A percentile compares a stretch with the other conserved stretches of the same genome.
Evolutionary conservation across 129 eudicot genomes (phyloP).

Genomic region (Solidago caesia): DNA sequence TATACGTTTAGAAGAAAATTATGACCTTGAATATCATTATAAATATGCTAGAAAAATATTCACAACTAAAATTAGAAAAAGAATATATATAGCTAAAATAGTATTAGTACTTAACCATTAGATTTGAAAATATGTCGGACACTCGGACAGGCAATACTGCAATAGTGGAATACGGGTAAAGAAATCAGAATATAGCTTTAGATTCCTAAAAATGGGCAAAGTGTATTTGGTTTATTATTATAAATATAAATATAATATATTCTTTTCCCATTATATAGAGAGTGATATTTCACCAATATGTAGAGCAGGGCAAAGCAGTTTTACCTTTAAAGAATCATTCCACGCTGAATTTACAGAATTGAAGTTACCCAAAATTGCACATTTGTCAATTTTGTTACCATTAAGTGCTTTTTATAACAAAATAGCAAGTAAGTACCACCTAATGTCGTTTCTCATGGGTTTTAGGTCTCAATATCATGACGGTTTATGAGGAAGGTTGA

Average conservation of each 20-base stretch:
- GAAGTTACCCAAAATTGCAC: constrained; percentile 14
- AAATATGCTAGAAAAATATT: too few relatives aligned
- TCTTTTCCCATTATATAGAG: constrained; percentile 10
- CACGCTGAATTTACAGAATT: constrained; percentile 11
- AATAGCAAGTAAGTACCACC: too few relatives aligned
- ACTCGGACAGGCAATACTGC: constrained; percentile 4
- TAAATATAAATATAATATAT: background rate
- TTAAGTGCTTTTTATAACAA: background rate
- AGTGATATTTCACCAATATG: constrained; percentile 42
- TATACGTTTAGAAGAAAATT: too few relatives aligned
- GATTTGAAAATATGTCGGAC: constrained; percentile 11
- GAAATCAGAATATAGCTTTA: background rate
- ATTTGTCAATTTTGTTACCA: background rate
- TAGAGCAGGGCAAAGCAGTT: constrained; percentile 38
- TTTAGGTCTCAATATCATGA: too few relatives aligned
- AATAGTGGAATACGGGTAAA: constrained; percentile 15
- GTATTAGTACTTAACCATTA: background rate
- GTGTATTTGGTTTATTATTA: background rate
- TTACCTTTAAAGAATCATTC: constrained; percentile 27
- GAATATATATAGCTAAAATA: too few relatives aligned
- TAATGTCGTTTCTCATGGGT: too few relatives aligned
- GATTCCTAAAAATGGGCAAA: constrained; percentile 12
- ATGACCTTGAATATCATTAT: too few relatives aligned
- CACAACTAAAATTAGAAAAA: too few relatives aligned
- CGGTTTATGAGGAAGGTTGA: too few relatives aligned